Conservation (phyloP, 2,329 filamentous ascomycete species). For the Aspergillus nomiae region DNA sequence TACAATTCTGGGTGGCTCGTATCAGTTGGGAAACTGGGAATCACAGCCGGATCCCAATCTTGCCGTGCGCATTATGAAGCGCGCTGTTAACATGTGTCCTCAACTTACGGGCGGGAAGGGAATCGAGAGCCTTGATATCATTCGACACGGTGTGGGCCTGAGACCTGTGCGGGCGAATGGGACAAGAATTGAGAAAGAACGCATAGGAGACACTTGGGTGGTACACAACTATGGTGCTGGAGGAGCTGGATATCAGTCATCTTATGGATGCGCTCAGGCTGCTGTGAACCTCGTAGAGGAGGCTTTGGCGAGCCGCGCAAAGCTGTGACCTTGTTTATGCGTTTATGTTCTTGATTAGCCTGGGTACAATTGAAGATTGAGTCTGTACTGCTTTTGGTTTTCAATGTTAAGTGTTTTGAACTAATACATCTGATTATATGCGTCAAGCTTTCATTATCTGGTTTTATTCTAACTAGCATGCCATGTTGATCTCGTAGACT, state of each 20-base stretch:
- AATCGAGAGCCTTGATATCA: conserved; percentile 66
- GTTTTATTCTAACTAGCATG: not conserved
- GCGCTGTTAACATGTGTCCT: conserved; percentile 42
- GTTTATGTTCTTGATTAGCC: not conserved
- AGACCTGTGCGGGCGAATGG: conserved; percentile 72
- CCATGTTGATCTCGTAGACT: not conserved
- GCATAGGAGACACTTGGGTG: conserved; percentile 57
- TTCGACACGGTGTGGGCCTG: conserved; percentile 78
- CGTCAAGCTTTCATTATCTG: not conserved
- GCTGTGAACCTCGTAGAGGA: conserved; percentile 46
- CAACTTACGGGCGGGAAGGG: conserved; percentile 52
- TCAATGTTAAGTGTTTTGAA: not conserved
- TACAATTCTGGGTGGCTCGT: conserved; percentile 78
- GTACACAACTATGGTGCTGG: conserved; percentile 41
- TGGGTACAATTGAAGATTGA: not conserved
- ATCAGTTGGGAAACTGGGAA: conserved; percentile 77
- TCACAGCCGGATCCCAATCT: conserved; percentile 72
- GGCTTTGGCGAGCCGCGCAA: not conserved
- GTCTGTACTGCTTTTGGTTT: not conserved
- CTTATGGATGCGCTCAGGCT: conserved; percentile 68
- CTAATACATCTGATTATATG: too few relatives aligned
- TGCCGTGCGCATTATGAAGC: conserved; percentile 78
- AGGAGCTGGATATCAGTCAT: conserved; percentile 60
- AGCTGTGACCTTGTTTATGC: not conserved
- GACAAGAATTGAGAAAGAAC: conserved; percentile 72